Evolutionary conservation across 345 rosid species (phyloP), one percentile per base, ranked within the genome.

Genomic region (Boechera divaricarpa): DNA sequence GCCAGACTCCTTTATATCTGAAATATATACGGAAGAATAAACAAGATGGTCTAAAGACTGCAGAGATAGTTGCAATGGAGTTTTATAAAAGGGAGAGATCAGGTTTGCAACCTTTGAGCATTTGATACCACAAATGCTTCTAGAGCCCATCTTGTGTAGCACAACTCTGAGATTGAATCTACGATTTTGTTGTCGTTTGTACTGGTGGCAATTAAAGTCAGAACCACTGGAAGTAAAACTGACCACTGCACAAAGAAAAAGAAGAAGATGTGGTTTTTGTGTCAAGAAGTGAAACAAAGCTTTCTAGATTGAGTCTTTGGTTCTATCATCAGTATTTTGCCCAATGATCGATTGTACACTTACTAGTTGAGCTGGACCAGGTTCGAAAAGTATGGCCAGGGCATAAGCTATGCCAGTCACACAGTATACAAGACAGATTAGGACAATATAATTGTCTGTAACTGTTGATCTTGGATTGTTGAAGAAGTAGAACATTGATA

Each of bases 401-500:
- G 69, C 63, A 58, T 96, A 96, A 26, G 98, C 98, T n/a, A 96
- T 85, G 28, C 99, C 98, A 4, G 96, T 91, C 32, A 96, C 97
- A 48, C 98, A 96, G 70, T 96, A 96, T 21, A 96, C 98, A 38
- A 96, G 89, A 77, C 97, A 91, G 64, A 86, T 44, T 67, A 96
- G 65, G 80, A 96, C 98, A 5, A 86, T 8, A 63, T 96, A 96
- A 57, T 96, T 93, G 78, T 91, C 99, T 0, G 62, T 39, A 3
- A 93, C 85, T 31, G 89, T 77, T 66, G 99, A 93, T 82, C 97
- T 82, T 7, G 97, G 99, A 73, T 89, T 93, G 88, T 93, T 96
- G 93, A 91, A 96, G 89, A 87, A 96, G 87, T 93, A 96, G 83
- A 93, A 91, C 99, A 96, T 96, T 10, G 99, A 93, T 60, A 93